Evolutionary conservation across 2,329 filamentous ascomycete genomes (phyloP).

Genomic region (Fusarium neocosmosporiellum): DNA sequence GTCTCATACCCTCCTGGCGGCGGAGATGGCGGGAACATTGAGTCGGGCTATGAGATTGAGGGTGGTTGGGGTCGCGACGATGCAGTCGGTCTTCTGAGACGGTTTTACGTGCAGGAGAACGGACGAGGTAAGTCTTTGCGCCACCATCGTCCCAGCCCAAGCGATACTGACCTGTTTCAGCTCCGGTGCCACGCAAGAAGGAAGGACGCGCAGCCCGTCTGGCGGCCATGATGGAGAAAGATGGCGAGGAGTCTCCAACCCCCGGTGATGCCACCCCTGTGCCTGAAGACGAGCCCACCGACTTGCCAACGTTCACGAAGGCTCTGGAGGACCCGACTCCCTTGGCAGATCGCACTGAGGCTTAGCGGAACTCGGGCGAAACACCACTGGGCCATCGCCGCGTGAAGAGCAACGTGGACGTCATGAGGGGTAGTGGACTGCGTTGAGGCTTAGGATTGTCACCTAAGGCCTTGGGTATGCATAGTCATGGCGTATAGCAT

Average conservation of each 20-base stretch:
- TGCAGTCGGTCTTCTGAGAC: constrained; percentile 88
- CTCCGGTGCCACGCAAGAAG: constrained; percentile 65
- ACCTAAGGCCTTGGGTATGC: not conserved
- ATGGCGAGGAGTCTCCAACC: constrained; percentile 39
- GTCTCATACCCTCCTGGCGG: constrained; percentile 52
- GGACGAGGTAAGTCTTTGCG: constrained; percentile 75
- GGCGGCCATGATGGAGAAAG: constrained; percentile 62
- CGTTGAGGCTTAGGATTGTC: not conserved
- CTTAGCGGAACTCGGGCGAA: constrained; percentile 3
- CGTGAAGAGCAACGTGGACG: not conserved
- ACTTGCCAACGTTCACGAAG: constrained; percentile 22
- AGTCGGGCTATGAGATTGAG: constrained; percentile 82
- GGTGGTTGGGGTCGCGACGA: constrained; percentile 92
- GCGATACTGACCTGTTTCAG: constrained; percentile 43
- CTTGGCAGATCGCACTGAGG: constrained; percentile 1
- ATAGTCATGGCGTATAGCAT: not conserved
- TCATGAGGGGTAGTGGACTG: not conserved
- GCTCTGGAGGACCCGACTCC: constrained; percentile 21
- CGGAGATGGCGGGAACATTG: constrained; percentile 75
- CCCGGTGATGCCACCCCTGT: constrained; percentile 2
- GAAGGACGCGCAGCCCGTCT: constrained; percentile 66
- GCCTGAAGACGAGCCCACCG: constrained; percentile 9
- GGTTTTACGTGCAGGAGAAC: constrained; percentile 99
- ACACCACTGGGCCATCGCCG: not conserved
- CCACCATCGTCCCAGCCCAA: rapidly evolving